These are phyloP conservation scores for Larix sibirica DNA, from an alignment of 83 land plant genomes.

Conservation along the genomic window DNA sequence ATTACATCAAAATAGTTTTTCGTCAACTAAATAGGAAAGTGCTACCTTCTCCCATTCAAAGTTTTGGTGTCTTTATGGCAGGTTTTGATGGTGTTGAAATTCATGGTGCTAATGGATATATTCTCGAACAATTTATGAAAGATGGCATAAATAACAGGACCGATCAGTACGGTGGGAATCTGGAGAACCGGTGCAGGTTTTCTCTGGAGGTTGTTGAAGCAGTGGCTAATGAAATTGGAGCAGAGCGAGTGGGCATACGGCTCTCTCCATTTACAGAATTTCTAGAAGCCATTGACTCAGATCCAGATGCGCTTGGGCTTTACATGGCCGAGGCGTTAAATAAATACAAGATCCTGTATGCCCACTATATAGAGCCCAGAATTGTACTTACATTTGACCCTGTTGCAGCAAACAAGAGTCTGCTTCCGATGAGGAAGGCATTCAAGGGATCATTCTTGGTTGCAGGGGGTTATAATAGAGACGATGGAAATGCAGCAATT, in stretches of 20 bases:
- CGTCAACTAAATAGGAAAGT: too few relatives aligned
- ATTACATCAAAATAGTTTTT: too few relatives aligned
- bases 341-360: conserved; percentile 35
- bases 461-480: conserved; percentile 24
- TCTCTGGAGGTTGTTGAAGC: conserved; percentile 55
- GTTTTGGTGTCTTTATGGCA: conserved; percentile 9
- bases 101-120: conserved; percentile 71
- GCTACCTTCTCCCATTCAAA: too few relatives aligned
- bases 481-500: conserved; percentile 30
- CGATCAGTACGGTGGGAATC: too few relatives aligned
- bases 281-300: conserved; percentile 43
- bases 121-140: conserved; percentile 60
- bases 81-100: conserved; percentile 83
- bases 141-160: too few relatives aligned
- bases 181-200: conserved; percentile 36
- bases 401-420: conserved; percentile 9
- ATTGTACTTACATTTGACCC: conserved; percentile 8
- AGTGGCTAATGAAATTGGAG: too few relatives aligned
- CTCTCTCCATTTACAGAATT: conserved; percentile 55
- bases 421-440: conserved; percentile 23
- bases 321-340: conserved; percentile 38
- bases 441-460: conserved; percentile 25
- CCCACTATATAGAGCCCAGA: conserved; percentile 46
- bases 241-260: conserved; percentile 62
- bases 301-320: conserved; percentile 48